phyloP scores from a whole-genome alignment of 1,139 yeast species.

The Hansenula anomala region DNA sequence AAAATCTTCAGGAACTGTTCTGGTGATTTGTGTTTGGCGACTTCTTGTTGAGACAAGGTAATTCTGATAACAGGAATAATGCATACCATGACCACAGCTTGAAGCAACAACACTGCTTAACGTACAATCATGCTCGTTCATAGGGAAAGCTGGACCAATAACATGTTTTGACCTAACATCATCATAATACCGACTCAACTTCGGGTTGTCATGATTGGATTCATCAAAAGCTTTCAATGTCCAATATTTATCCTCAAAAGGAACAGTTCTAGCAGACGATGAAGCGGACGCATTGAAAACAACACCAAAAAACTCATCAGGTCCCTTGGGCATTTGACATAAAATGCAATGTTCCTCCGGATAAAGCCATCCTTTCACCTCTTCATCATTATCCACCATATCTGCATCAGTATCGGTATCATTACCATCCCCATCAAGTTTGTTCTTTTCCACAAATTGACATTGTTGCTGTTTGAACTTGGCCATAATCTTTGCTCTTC shows the following conservation, averaged over 20 bases:
- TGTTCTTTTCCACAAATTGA: constrained; percentile 54
- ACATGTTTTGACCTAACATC: constrained; percentile 34
- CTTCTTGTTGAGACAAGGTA: constrained; percentile 50
- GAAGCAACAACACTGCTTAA: constrained; percentile 54
- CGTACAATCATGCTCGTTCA: constrained; percentile 28
- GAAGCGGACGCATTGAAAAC: constrained; percentile 56
- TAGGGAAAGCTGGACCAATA: constrained; percentile 72
- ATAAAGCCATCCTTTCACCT: constrained; percentile 56
- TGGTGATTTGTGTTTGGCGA: constrained; percentile 68
- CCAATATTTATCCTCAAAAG: constrained; percentile 64
- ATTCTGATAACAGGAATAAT: constrained; percentile 67
- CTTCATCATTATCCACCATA: constrained; percentile 32
- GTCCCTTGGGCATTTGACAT: constrained; percentile 77
- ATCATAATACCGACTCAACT: constrained; percentile 9
- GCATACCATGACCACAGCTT: constrained; percentile 96
- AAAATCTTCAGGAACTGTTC: constrained; percentile 75
- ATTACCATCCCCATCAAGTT: constrained; percentile 29
- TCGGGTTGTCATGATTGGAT: constrained; percentile 27
- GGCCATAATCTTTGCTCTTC: constrained; percentile 70
- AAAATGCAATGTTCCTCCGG: constrained; percentile 82
- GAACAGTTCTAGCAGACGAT: constrained; percentile 58
- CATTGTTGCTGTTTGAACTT: constrained; percentile 77
- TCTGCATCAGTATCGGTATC: constrained; percentile 29
- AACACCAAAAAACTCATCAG: constrained; percentile 72
- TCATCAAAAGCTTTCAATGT: constrained; percentile 60